A percentile compares a stretch with the other conserved stretches of the same genome.
phyloP scores from a whole-genome alignment of 495 filamentous ascomycete species.

The Penicillium flavigenum region DNA sequence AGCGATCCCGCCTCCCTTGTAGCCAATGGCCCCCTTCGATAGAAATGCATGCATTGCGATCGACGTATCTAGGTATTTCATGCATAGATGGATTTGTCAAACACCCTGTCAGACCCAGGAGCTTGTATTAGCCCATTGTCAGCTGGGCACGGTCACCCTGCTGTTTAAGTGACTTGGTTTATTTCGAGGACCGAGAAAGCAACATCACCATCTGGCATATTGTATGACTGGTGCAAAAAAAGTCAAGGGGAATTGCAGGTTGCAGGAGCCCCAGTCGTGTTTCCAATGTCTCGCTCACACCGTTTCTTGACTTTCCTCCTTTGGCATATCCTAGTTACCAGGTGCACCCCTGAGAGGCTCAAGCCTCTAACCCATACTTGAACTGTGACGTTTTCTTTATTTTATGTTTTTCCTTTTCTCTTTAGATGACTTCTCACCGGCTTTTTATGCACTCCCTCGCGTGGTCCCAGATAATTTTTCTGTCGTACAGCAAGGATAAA shows the following conservation, averaged over 20 bases:
- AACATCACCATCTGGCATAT: conserved; percentile 5
- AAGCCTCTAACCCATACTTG: not conserved
- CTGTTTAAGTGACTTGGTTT: not conserved
- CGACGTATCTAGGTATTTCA: conserved; percentile 21
- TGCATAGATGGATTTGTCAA: conserved; percentile 29
- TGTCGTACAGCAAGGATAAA: conserved; percentile 24
- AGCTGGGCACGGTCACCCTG: not conserved
- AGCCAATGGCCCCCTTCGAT: conserved; percentile 1
- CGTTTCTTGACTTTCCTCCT: conserved; percentile 12
- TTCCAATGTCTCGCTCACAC: conserved; percentile 12
- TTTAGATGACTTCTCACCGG: conserved; percentile 24
- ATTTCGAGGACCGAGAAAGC: not conserved
- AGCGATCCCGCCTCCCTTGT: not conserved
- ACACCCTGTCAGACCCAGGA: conserved; percentile 16
- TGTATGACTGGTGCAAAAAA: conserved; percentile 1
- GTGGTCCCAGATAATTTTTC: conserved; percentile 22
- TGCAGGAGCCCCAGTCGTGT: conserved; percentile 5
- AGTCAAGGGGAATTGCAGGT: not conserved
- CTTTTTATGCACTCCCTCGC: conserved; percentile 26
- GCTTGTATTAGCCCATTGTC: conserved; percentile 10
- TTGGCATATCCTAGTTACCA: conserved; percentile 7
- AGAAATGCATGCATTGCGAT: conserved; percentile 19
- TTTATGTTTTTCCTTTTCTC: not conserved
- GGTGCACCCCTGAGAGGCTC: conserved; percentile 13
- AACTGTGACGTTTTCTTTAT: conserved; percentile 5